phyloP scores from a whole-genome alignment of 805 yeast genomes.

The Kodamaea leandrae region DNA sequence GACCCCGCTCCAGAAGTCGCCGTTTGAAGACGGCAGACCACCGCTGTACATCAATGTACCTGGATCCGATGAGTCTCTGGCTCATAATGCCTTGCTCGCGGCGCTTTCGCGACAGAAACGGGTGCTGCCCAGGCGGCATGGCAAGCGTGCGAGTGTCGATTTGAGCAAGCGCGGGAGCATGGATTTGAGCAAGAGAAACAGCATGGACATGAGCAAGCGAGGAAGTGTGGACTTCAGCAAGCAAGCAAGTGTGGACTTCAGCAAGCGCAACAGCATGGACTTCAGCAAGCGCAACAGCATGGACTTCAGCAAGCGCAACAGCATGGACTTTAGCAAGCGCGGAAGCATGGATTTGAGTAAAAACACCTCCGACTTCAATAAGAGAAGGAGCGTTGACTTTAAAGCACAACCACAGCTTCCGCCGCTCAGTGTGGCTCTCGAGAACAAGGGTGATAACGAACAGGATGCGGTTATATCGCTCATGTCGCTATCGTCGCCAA shows the following conservation, averaged over 20 bases:
- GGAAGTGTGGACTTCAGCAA: slow-evolving; percentile 7
- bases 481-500: slow-evolving; percentile 55
- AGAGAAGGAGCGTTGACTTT: not conserved
- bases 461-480: slow-evolving; percentile 56
- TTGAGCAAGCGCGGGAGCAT: slow-evolving; percentile 7
- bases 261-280: slow-evolving; percentile 6
- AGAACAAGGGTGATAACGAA: slow-evolving; percentile 31
- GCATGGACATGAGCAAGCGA: slow-evolving; percentile 1
- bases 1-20: slow-evolving; percentile 14
- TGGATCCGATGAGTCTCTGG: slow-evolving; percentile 41
- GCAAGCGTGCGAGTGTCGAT: slow-evolving; percentile 7
- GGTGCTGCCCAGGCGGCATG: slow-evolving; percentile 16
- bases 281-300: slow-evolving; percentile 5
- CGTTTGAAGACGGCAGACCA: slow-evolving; percentile 7
- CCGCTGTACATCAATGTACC: slow-evolving; percentile 18
- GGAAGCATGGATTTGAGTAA: slow-evolving; percentile 4
- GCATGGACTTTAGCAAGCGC: slow-evolving; percentile 6
- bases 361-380: not conserved
- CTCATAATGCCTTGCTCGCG: slow-evolving; percentile 44
- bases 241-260: slow-evolving; percentile 4
- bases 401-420: slow-evolving; percentile 21
- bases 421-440: slow-evolving; percentile 28
- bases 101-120: slow-evolving; percentile 34
- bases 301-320: slow-evolving; percentile 4
- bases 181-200: slow-evolving; percentile 6